Conservation (phyloP, 306 rosid species). For the Cucurbita maxima region DNA sequence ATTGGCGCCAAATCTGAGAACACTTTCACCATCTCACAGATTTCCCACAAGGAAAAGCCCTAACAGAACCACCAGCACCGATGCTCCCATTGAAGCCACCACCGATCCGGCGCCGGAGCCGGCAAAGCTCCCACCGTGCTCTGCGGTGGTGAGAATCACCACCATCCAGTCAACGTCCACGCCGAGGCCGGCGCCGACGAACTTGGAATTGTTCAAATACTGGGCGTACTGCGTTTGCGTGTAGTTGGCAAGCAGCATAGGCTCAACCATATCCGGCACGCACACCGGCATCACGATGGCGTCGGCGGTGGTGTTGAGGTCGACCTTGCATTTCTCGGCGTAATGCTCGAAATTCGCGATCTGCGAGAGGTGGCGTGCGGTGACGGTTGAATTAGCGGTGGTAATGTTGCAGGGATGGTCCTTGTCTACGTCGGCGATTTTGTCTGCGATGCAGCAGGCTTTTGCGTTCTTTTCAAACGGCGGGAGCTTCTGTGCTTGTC, state of each 20-base stretch:
- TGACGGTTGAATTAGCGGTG: conserved; percentile 16
- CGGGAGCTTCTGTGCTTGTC: conserved; percentile 27
- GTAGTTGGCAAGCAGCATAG: conserved; percentile 23
- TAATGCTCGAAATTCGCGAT: conserved; percentile 2
- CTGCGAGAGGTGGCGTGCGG: neutral
- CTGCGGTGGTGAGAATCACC: conserved; percentile 32
- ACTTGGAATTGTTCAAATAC: conserved; percentile 43
- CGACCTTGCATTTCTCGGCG: conserved; percentile 15
- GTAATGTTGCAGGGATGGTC: conserved; percentile 22
- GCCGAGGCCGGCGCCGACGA: conserved; percentile 46
- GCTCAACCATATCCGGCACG: conserved; percentile 13
- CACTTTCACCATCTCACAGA: neutral
- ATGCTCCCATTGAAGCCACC: neutral
- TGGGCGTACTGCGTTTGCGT: conserved; percentile 17
- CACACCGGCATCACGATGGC: conserved; percentile 26
- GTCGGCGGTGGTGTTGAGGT: conserved; percentile 11
- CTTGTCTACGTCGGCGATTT: conserved; percentile 31
- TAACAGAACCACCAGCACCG: neutral
- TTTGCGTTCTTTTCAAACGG: conserved; percentile 15
- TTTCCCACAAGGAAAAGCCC: neutral
- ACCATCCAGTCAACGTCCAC: conserved; percentile 61
- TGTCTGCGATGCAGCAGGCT: conserved; percentile 43
- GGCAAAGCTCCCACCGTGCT: conserved; percentile 31
- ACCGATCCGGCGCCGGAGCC: conserved; percentile 9
- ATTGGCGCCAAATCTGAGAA: neutral